phyloP scores from a whole-genome alignment of 2,329 filamentous ascomycete species.

The Penicillium sp. region DNA sequence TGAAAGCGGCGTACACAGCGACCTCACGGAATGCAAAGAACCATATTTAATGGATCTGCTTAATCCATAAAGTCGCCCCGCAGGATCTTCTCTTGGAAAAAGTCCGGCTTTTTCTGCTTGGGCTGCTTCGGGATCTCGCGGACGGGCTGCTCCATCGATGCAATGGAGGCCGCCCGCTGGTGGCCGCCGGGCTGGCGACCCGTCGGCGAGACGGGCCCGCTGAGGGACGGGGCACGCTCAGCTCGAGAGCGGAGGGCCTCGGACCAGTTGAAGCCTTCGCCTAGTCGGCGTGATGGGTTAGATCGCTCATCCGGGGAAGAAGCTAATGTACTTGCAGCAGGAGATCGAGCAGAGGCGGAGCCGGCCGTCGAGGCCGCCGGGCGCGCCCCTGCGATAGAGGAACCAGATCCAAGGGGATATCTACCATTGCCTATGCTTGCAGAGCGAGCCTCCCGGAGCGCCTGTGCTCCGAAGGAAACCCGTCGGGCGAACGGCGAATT shows the following conservation, averaged over 20 bases:
- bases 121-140: conserved; percentile 44
- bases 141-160: conserved; percentile 53
- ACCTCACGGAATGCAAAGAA: no score
- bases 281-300: conserved; percentile 51
- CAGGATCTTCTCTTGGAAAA: conserved; percentile 92
- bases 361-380: conserved; percentile 11
- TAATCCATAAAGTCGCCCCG: conserved; percentile 98
- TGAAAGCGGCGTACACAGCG: no score
- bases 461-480: conserved; percentile 83
- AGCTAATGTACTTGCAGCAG: conserved; percentile 36
- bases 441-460: conserved; percentile 62
- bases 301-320: conserved; percentile 36
- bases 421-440: conserved; percentile 60
- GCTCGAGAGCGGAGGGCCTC: conserved; percentile 90
- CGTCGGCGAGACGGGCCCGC: conserved; percentile 36
- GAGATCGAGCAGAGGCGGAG: conserved; percentile 23
- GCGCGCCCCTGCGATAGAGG: conserved; percentile 22
- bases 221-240: conserved; percentile 60
- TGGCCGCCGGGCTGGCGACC: conserved; percentile 44
- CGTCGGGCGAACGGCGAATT: conserved; percentile 67
- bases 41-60: conserved; percentile 4
- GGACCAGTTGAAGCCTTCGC: conserved; percentile 95
- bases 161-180: conserved; percentile 40
- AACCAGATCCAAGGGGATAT: conserved; percentile 40
- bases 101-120: conserved; percentile 69